phyloP scores from a whole-genome alignment of 192 early-diverging fungal genomes.

The Rhizoclosmatium sp. region DNA sequence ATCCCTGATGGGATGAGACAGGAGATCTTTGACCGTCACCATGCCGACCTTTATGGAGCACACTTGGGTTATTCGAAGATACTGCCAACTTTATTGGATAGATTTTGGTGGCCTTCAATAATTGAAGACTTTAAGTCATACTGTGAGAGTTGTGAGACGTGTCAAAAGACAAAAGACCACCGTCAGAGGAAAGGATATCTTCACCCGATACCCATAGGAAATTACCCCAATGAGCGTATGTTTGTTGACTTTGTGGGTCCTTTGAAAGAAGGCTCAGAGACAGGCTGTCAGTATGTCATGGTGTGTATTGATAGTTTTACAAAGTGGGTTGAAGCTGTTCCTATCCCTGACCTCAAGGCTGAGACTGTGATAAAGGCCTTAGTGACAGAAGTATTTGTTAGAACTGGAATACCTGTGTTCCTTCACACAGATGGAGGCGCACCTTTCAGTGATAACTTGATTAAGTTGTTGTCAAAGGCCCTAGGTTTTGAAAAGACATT shows the following conservation, averaged over 20 bases:
- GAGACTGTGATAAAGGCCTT: background rate
- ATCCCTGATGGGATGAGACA: background rate
- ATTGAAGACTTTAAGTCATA: background rate
- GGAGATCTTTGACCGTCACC: background rate
- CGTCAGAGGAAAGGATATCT: background rate
- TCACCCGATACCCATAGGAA: background rate
- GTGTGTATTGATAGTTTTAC: background rate
- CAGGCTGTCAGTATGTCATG: background rate
- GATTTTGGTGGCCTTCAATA: conserved; percentile 26
- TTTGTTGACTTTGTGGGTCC: conserved; percentile 4
- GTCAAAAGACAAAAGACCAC: conserved; percentile 6
- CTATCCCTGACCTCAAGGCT: no score
- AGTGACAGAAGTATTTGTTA: background rate
- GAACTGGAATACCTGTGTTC: background rate
- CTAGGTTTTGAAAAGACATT: background rate
- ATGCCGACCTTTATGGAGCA: conserved; percentile 5
- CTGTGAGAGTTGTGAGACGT: conserved; percentile 1
- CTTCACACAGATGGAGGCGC: background rate
- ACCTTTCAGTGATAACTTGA: background rate
- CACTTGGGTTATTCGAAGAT: conserved; percentile 11
- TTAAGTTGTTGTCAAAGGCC: background rate
- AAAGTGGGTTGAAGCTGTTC: background rate
- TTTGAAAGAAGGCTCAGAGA: background rate
- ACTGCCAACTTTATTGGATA: background rate
- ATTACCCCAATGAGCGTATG: background rate